Evolutionary conservation across 345 rosid genomes (phyloP), one percentile per base, ranked within the genome.

Genomic region (Ceriops tagal): DNA sequence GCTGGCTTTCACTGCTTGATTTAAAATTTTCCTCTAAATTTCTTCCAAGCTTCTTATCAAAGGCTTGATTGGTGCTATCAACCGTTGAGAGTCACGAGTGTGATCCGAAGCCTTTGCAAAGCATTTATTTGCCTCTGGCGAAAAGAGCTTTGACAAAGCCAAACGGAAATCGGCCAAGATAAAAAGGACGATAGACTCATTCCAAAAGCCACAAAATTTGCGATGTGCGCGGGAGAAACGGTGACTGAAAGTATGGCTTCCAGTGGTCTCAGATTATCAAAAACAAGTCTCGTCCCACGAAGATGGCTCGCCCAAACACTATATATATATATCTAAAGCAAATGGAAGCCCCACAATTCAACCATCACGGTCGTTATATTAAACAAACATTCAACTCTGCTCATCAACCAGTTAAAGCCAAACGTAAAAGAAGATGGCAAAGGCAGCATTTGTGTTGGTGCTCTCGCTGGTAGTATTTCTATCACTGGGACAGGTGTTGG

Each of bases 361-460:
- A 31, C 32, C 47, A 65, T 51, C 26, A 27, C 19, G 10, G 1
- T 6, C 37, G 2, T 22, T 24, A 3, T 16, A 37, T 55, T 26
- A 6, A 58, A 18, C 28, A 8, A 51, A 31, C 5, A 2, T 16
- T 24, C 18, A 28, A 30, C 30, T 65, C 43, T 20, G 58, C 18
- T 9, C 20, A 30, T 27, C 31, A n/a, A 11, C 8, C 3, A 8
- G 7, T n/a, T 1, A 24, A 58, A 67, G n/a, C 27, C 24, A 15
- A 58, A 66, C 4, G 1, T 0, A n/a, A n/a, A 32, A 1, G 31
- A 69, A 69, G 58, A 69, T 69, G 72, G 65, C 51, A 24, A 69
- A 60, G 59, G n/a, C n/a, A 15, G 49, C 43, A 15, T 15, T 60
- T 16, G 19, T 51, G 4, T 32, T 49, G 6, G 51, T 49, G 0